These are phyloP conservation scores for Trypanosoma congolense DNA, from an alignment of 208 protist genomes.

Conservation along the genomic window DNA sequence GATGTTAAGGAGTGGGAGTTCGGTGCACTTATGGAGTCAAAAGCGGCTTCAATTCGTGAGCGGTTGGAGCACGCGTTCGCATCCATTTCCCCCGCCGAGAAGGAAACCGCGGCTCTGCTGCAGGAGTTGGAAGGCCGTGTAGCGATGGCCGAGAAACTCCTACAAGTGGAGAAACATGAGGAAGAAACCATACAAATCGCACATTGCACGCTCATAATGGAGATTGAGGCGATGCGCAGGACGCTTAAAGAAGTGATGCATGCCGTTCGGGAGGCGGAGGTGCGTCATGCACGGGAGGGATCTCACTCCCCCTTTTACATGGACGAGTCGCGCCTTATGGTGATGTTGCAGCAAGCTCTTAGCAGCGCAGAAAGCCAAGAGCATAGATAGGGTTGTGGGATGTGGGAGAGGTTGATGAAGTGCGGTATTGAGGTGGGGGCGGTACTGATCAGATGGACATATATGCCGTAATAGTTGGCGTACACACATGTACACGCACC, in stretches of 20 bases:
- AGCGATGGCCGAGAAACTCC: constrained; percentile 39
- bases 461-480: no score
- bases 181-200: constrained; percentile 63
- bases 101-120: constrained; percentile 32
- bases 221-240: constrained; percentile 46
- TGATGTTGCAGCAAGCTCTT: constrained; percentile 22
- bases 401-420: no score
- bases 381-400: no score
- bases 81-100: constrained; percentile 19
- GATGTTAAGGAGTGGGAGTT: constrained; percentile 21
- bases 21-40: constrained; percentile 19
- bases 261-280: constrained; percentile 23
- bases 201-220: constrained; percentile 39
- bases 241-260: constrained; percentile 24
- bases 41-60: constrained; percentile 14
- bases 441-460: no score
- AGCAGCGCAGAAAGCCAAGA: constrained; percentile 13
- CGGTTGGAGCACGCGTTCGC: constrained; percentile 17
- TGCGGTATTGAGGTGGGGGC: no score
- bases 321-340: constrained; percentile 26
- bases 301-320: constrained; percentile 14
- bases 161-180: constrained; percentile 54
- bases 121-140: constrained; percentile 37
- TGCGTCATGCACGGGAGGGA: constrained; percentile 19
- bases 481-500: no score